These are phyloP conservation scores for Albifimbria verrucaria DNA, from an alignment of 2,329 filamentous ascomycete genomes.

Conservation along the genomic window DNA sequence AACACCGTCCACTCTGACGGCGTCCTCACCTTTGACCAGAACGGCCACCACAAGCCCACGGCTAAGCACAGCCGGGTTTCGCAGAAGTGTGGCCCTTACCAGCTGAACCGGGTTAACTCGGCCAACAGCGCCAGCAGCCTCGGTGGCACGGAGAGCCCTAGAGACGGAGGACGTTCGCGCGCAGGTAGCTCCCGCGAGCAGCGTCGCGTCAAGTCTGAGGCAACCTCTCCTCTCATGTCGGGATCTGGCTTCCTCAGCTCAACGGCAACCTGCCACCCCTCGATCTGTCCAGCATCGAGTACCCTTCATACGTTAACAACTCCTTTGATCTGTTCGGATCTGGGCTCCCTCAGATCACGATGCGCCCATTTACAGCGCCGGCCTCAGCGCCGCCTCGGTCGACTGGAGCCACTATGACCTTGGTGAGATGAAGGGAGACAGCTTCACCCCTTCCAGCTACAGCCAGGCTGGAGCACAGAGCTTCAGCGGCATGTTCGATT, in stretches of 20 bases:
- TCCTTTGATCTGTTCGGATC: conserved; percentile 52
- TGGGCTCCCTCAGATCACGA: conserved; percentile 43
- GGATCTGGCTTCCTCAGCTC: conserved; percentile 47
- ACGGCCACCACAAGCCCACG: conserved; percentile 61
- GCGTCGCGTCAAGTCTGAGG: conserved; percentile 58
- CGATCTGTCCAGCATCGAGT: conserved; percentile 55
- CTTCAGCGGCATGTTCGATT: conserved; percentile 51
- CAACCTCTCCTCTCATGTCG: conserved; percentile 55
- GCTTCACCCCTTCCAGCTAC: conserved; percentile 52
- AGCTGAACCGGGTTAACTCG: conserved; percentile 56
- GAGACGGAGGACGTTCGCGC: conserved; percentile 27
- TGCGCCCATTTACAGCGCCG: conserved; percentile 59
- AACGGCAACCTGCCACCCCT: conserved; percentile 53
- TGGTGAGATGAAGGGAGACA: conserved; percentile 40
- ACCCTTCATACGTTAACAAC: conserved; percentile 44
- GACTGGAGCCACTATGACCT: conserved; percentile 46
- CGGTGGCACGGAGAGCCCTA: conserved; percentile 36
- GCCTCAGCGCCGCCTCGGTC: conserved; percentile 52
- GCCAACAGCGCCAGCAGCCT: conserved; percentile 51
- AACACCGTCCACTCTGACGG: conserved; percentile 62
- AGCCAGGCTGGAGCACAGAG: conserved; percentile 49
- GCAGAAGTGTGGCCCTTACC: conserved; percentile 61
- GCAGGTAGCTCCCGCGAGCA: conserved; percentile 40
- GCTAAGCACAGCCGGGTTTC: conserved; percentile 59
- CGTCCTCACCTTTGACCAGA: conserved; percentile 57